Evolutionary conservation across 192 early-diverging fungal genomes (phyloP), one percentile per base, ranked within the genome.

Genomic region (Coemansia sp.): DNA sequence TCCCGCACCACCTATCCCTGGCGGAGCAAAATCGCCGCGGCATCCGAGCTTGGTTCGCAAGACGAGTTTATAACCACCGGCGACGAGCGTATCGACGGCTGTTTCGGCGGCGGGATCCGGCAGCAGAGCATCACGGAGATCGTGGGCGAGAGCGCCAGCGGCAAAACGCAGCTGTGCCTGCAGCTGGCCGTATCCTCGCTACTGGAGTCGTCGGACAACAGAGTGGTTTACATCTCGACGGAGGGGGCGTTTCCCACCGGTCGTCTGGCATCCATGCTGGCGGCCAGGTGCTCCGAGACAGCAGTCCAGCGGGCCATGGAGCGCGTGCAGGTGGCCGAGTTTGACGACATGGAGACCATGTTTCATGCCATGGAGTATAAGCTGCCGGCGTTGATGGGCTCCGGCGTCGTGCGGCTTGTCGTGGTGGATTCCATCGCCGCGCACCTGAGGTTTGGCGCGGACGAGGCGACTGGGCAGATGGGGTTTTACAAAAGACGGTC

Each of bases 391-490:
- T 67, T 94, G 13, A 48, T 91, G 28, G 61, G 67, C 22, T 62
- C 67, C 4, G 76, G 82, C 22, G 65, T 71, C 1, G 82, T 93
- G 29, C 71, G 83, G n/a, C 68, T 95, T 39, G 71, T 98, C 19
- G 83, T 95, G 8, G 83, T 98, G 32, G 95, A 98, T 69, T 92
- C 92, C 0, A 89, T 98, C 22, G 84, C 91, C 6, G 88, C 90
- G 9, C 86, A 88, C 36, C 86, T 93, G 50, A 57, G 68, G 14
- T 72, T 55, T 24, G 55, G 29, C 46, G 69, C 59, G 52, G 65
- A 51, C 4, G 54, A 46, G 50, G 46, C 46, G 20, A 0, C 39
- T 16, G 19, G 49, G 51, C 2, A 46, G 49, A 6, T 61, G 73
- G 24, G 47, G 35, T 78, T 75, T 35, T 83, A 75, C 51, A 55